phyloP scores from a whole-genome alignment of 164 flowering plant species.

The Euptelea pleiosperma region DNA sequence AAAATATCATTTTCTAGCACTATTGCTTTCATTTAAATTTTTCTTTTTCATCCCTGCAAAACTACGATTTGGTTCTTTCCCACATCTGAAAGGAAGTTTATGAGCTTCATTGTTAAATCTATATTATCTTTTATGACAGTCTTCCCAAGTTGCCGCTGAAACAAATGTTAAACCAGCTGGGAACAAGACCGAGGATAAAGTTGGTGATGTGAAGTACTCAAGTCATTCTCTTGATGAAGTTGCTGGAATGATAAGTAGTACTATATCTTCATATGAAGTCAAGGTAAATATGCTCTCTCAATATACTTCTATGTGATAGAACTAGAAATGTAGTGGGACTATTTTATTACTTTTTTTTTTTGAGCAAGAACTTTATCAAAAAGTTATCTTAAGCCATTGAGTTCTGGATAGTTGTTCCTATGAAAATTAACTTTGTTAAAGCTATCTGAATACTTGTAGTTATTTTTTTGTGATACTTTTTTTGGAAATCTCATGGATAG shows the following conservation, averaged over 20 bases:
- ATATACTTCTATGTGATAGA: background rate
- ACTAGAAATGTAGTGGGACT: background rate
- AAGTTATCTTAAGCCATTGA: background rate
- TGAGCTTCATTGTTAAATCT: background rate
- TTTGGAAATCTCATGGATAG: background rate
- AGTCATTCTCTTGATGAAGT: slow-evolving; percentile 97
- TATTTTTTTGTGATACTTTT: background rate
- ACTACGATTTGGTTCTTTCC: no score
- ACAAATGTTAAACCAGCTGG: slow-evolving; percentile 41
- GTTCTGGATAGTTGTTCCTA: no score
- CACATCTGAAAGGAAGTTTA: no score
- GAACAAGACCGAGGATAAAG: slow-evolving; percentile 60
- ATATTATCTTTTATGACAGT: slow-evolving; percentile 33
- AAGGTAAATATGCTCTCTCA: slow-evolving; percentile 46
- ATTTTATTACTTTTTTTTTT: background rate
- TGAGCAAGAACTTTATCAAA: background rate
- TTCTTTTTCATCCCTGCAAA: no score
- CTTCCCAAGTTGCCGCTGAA: slow-evolving; percentile 84
- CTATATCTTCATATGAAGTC: slow-evolving; percentile 70
- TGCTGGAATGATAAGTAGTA: slow-evolving; percentile 75
- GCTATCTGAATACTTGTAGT: background rate
- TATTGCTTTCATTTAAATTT: no score
- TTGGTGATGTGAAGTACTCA: slow-evolving; percentile 62
- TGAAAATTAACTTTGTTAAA: no score
- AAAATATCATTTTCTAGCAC: no score